Evolutionary conservation across 179 eudicot genomes (phyloP), one percentile per base, ranked within the genome.

Genomic region (Kewa caespitosa): DNA sequence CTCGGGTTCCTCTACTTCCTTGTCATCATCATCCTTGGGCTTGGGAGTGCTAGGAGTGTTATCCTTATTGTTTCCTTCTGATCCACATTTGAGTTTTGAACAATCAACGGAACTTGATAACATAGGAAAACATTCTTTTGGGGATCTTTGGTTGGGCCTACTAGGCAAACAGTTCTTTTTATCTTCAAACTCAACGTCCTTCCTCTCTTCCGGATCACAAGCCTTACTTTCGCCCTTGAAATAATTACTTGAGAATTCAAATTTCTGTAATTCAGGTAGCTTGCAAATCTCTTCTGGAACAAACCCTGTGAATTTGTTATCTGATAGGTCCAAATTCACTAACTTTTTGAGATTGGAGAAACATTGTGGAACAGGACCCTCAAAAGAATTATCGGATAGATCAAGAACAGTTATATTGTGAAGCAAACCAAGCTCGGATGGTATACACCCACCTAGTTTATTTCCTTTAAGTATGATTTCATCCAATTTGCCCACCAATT

Each of bases 401-500:
- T 94, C 92, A 1, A 94, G 60, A 9, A 86, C 59, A 0, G 84
- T 81, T 22, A 79, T 34, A 33, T 80, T 84, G 4, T 74, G 68
- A 27, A 91, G 85, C 31, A 38, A 8, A 1, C 88, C 90, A 4
- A 95, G 63, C 43, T 88, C 97, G 0, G 78, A 70, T 0, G 99
- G 95, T 70, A 92, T 42, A 59, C 97, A 91, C 1, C 97, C 98
- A 3, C 85, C 74, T 48, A 94, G 72, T 10, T 79, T 67, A 38
- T 92, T 94, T 28, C 80, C 70, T 17, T 82, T 28, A 38, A 95
- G 85, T 30, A 81, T 38, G 41, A 93, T 59, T 77, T 91, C 88
- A 8, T 93, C 84, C 61, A 89, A 64, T 2, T 77, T 82, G 30
- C 76, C 77, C 0, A 25, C 68, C 93, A 93, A 87, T 0, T 75